Evolutionary conservation across 1,139 yeast species (phyloP).

Genomic region (Kodamaea sp.): DNA sequence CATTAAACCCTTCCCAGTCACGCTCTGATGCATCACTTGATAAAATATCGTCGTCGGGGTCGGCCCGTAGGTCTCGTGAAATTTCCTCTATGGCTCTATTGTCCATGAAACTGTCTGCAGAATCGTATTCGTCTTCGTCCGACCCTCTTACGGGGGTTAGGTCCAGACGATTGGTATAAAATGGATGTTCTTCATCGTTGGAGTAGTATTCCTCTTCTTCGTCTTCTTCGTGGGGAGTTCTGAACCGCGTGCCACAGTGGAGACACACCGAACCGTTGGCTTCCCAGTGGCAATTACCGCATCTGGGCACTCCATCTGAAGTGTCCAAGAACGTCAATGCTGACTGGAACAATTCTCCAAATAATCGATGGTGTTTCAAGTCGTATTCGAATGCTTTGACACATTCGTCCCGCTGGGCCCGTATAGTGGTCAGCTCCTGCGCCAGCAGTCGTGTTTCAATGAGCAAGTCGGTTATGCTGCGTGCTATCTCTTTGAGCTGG

Average conservation of each 20-base stretch:
- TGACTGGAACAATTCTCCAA: conserved; percentile 51
- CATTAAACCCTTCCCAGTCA: conserved; percentile 17
- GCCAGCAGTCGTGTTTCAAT: conserved; percentile 26
- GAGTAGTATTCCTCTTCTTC: conserved; percentile 32
- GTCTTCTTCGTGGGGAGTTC: conserved; percentile 29
- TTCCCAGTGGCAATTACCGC: conserved; percentile 85
- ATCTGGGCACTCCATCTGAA: conserved; percentile 78
- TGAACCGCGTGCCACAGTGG: conserved; percentile 52
- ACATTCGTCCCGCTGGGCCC: conserved; percentile 22
- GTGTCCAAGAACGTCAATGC: conserved; percentile 56
- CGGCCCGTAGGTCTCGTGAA: conserved; percentile 11
- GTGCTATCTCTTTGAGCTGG: conserved; percentile 40
- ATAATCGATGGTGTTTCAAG: conserved; percentile 33
- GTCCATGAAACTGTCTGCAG: conserved; percentile 27
- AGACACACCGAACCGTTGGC: conserved; percentile 57
- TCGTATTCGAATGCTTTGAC: conserved; percentile 41
- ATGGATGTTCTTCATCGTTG: conserved; percentile 31
- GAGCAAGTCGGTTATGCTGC: conserved; percentile 29
- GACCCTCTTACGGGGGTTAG: neutral
- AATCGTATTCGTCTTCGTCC: conserved; percentile 21
- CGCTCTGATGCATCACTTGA: conserved; percentile 9
- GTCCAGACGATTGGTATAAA: conserved; percentile 10
- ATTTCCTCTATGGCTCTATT: conserved; percentile 18
- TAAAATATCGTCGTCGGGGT: conserved; percentile 11
- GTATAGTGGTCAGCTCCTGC: conserved; percentile 21